Evolutionary conservation across 305 asterid genomes (phyloP), one percentile per base, ranked within the genome.

Genomic region (Fraxinus velutina): DNA sequence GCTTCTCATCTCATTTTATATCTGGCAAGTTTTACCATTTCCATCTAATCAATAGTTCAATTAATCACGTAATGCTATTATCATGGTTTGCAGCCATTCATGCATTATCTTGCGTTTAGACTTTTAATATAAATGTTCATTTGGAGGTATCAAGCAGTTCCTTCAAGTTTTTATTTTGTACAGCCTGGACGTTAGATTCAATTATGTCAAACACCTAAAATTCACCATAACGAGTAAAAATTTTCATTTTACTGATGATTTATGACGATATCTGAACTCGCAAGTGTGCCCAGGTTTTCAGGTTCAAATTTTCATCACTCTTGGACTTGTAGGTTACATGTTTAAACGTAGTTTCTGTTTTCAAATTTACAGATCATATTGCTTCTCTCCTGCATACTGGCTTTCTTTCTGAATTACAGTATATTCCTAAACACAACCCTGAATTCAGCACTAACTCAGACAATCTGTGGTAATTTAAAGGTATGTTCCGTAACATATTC

Each of bases 381-480:
- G 92, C 86, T 90, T 70, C 87, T 93, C 73, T 93, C 99, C 73
- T 95, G 99, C 85, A 77, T 93, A 76, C 86, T 93, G 83, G 98
- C 98, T 29, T 95, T 95, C 90, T 86, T 93, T 85, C 89, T 95
- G 83, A 95, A 95, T 75, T 95, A 95, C 79, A 81, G 91, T 19
- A 87, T 93, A 21, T 93, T 95, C 89, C 93, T 93, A 82, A 95
- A 95, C 88, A 93, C 99, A 2, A 92, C 97, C 83, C 92, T 93
- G 73, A 95, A 95, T 82, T 95, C 99, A 37, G 98, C 99, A 1
- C 90, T 95, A 84, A 92, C 98, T 9, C 98, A 95, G 92, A 92
- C 99, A 70, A 91, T 95, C 79, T 95, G 99, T 55, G 97, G 98
- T 60, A 95, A 95, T 88, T 80, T 93, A 88, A 95, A 95, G 99